These are phyloP conservation scores for Pyrenophora graminea DNA, from an alignment of 2,329 filamentous ascomycete species.

Conservation along the genomic window DNA sequence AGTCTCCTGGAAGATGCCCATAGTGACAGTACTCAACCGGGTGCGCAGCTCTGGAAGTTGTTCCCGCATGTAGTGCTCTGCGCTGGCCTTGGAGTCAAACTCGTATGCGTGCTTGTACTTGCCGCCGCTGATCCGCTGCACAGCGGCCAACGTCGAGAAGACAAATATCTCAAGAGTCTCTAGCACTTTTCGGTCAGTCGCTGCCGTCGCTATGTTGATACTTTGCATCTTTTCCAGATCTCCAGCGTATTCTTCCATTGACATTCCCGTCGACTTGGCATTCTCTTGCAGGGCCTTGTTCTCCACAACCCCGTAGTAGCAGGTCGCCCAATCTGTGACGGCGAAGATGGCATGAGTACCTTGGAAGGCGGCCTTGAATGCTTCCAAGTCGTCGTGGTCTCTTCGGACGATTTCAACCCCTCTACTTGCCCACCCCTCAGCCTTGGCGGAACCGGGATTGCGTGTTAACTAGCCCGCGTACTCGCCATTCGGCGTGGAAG, in stretches of 20 bases:
- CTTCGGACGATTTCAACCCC: constrained; percentile 25
- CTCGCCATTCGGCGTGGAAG: constrained; percentile 20
- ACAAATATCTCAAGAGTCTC: constrained; percentile 49
- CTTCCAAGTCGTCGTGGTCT: constrained; percentile 19
- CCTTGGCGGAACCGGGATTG: constrained; percentile 45
- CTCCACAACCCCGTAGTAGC: constrained; percentile 40
- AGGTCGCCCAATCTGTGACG: constrained; percentile 37
- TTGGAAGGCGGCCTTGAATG: constrained; percentile 18
- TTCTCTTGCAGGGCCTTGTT: constrained; percentile 15
- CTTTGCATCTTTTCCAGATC: constrained; percentile 43
- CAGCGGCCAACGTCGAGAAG: constrained; percentile 49
- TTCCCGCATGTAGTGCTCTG: constrained; percentile 17
- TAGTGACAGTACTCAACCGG: constrained; percentile 8
- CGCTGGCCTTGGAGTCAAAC: constrained; percentile 48
- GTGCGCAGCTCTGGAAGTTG: background rate
- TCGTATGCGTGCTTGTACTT: constrained; percentile 44
- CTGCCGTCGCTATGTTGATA: constrained; percentile 49
- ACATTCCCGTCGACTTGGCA: constrained; percentile 28
- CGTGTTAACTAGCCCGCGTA: constrained; percentile 51
- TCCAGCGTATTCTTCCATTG: constrained; percentile 37
- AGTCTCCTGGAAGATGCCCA: constrained; percentile 10
- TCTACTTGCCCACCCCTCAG: constrained; percentile 32
- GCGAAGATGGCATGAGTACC: constrained; percentile 41
- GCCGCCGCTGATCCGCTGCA: constrained; percentile 36
- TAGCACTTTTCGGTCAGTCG: constrained; percentile 25